These are phyloP conservation scores for Heliamphora exappendiculata DNA, from an alignment of 148 eudicot species.

Conservation along the genomic window DNA sequence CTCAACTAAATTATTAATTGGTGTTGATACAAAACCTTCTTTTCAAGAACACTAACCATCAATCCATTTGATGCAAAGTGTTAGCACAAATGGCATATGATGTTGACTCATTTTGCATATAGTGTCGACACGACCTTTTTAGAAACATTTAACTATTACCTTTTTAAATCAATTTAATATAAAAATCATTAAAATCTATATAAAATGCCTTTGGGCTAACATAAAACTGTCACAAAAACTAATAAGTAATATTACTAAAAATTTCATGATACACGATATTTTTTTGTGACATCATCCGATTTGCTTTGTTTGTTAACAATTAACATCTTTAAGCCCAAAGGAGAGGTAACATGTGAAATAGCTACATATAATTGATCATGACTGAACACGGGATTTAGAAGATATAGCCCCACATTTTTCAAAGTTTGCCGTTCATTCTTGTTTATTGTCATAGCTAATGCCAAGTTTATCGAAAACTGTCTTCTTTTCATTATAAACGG, in stretches of 20 bases:
- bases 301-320: neutral
- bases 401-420: neutral
- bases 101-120: too few relatives aligned
- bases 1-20: too few relatives aligned
- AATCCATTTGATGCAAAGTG: too few relatives aligned
- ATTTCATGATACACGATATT: neutral
- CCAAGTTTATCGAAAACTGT: constrained; percentile 10
- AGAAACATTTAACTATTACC: too few relatives aligned
- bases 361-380: neutral
- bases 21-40: too few relatives aligned
- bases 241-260: neutral
- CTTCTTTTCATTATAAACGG: constrained; percentile 9
- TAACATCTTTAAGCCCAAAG: neutral
- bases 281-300: neutral
- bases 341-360: neutral
- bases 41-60: too few relatives aligned
- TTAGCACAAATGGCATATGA: too few relatives aligned
- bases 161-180: too few relatives aligned
- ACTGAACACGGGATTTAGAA: neutral
- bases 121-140: too few relatives aligned
- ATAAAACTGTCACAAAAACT: too few relatives aligned
- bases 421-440: neutral
- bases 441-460: constrained; percentile 13
- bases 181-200: too few relatives aligned
- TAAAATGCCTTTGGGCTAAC: too few relatives aligned